Conservation (phyloP, 805 yeast genomes). For the Phaffomyces antillensis region DNA sequence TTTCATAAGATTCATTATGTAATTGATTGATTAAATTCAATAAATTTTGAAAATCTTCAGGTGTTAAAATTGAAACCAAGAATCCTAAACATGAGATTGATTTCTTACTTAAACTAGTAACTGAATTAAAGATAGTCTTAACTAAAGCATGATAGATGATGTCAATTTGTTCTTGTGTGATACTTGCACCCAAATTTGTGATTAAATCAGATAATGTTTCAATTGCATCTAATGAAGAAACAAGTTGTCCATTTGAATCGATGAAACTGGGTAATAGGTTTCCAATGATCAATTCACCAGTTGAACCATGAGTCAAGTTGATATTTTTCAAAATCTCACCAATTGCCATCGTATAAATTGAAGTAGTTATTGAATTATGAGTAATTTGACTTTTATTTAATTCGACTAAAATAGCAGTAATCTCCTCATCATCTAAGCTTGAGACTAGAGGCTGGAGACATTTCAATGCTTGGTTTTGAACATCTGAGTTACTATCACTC, state of each 20-base stretch:
- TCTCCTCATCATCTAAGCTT: conserved; percentile 19
- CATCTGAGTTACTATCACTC: conserved; percentile 61
- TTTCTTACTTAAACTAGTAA: conserved; percentile 43
- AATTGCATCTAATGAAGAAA: conserved; percentile 42
- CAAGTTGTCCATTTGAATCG: conserved; percentile 24
- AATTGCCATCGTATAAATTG: conserved; percentile 23
- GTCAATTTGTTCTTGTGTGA: conserved; percentile 30
- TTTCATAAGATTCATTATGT: conserved; percentile 16
- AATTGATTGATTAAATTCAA: conserved; percentile 15
- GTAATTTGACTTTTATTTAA: conserved; percentile 16
- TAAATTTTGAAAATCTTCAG: conserved; percentile 20
- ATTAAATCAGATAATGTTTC: conserved; percentile 55
- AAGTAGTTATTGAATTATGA: conserved; percentile 22
- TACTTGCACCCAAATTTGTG: conserved; percentile 38
- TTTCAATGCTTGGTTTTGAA: conserved; percentile 66
- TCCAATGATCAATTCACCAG: conserved; percentile 27
- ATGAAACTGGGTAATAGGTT: conserved; percentile 33
- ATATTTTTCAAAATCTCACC: conserved; percentile 21
- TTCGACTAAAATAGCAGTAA: conserved; percentile 12
- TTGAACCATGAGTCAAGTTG: conserved; percentile 17
- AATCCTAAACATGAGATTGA: conserved; percentile 41
- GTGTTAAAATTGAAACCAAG: conserved; percentile 27
- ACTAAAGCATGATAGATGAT: conserved; percentile 26
- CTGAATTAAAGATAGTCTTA: conserved; percentile 31
- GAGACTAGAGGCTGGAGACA: conserved; percentile 37